These are phyloP conservation scores for Pseudozyma tsukubaensis DNA, from an alignment of 1,284 basidiomycete genomes.

Conservation along the genomic window DNA sequence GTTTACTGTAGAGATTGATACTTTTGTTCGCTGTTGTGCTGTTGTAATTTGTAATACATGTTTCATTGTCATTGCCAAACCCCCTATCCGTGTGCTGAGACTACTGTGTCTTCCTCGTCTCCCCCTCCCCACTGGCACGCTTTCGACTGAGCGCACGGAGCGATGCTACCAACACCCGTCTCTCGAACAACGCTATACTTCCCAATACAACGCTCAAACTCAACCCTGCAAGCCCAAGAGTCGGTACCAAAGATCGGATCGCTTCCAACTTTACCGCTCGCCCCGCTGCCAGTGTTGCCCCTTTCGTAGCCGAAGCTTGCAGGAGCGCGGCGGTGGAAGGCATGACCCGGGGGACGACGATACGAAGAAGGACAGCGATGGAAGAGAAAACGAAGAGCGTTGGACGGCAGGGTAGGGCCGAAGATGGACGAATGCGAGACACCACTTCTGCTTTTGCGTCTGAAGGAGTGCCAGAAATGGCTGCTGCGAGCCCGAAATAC, in stretches of 20 bases:
- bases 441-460: background rate
- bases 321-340: slow-evolving; percentile 9
- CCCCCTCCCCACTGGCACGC: background rate
- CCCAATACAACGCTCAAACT: slow-evolving; percentile 11
- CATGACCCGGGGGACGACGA: slow-evolving; percentile 14
- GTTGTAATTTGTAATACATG: slow-evolving; percentile 8
- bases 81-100: background rate
- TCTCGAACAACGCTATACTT: slow-evolving; percentile 14
- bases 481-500: slow-evolving; percentile 20
- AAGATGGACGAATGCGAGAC: slow-evolving; percentile 1
- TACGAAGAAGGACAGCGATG: slow-evolving; percentile 9
- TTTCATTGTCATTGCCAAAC: slow-evolving; percentile 6
- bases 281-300: background rate
- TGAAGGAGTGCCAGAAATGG: background rate
- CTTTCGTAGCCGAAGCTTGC: background rate
- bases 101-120: slow-evolving; percentile 3
- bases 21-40: background rate
- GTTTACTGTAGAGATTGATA: background rate
- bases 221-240: slow-evolving; percentile 7
- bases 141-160: slow-evolving; percentile 12
- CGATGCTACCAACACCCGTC: background rate
- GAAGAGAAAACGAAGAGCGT: slow-evolving; percentile 14
- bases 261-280: slow-evolving; percentile 13
- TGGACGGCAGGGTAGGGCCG: slow-evolving; percentile 12
- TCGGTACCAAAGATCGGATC: slow-evolving; percentile 21